Evolutionary conservation across 768 basidiomycete genomes (phyloP).

Genomic region (Mycena albidolilacea): DNA sequence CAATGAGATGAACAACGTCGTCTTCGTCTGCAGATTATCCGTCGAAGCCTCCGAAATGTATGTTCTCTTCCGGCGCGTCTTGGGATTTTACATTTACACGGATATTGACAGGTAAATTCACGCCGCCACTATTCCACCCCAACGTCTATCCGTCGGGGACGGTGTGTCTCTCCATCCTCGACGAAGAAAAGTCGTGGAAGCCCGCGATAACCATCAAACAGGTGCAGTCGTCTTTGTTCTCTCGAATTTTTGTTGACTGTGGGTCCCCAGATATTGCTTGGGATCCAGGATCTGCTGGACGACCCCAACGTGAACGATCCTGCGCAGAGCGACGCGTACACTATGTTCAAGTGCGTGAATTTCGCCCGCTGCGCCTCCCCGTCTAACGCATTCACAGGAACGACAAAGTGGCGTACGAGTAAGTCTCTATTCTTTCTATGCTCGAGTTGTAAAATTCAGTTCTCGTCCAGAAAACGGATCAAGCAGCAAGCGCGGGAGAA

Average conservation of each 20-base stretch:
- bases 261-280: slow-evolving; percentile 84
- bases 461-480: slow-evolving; percentile 76
- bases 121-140: slow-evolving; percentile 95
- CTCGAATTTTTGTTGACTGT: slow-evolving; percentile 15
- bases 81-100: neutral
- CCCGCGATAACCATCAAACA: slow-evolving; percentile 99
- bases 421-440: slow-evolving; percentile 47
- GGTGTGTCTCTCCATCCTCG: slow-evolving; percentile 96
- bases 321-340: slow-evolving; percentile 98
- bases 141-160: slow-evolving; percentile 99
- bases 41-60: slow-evolving; percentile 96
- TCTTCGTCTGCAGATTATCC: slow-evolving; percentile 78
- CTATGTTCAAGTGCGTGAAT: slow-evolving; percentile 92
- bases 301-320: slow-evolving; percentile 98
- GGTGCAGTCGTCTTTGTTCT: slow-evolving; percentile 57
- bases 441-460: slow-evolving; percentile 16
- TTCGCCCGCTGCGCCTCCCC: slow-evolving; percentile 2
- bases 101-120: slow-evolving; percentile 89
- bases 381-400: slow-evolving; percentile 69
- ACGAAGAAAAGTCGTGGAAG: slow-evolving; percentile 99
- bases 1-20: slow-evolving; percentile 11
- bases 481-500: slow-evolving; percentile 92
- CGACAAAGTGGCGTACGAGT: slow-evolving; percentile 95
- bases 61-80: neutral
- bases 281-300: slow-evolving; percentile 95